Base-by-base conservation (phyloP, 768 basidiomycete genomes). In the Russula griseocarnosa region DNA sequence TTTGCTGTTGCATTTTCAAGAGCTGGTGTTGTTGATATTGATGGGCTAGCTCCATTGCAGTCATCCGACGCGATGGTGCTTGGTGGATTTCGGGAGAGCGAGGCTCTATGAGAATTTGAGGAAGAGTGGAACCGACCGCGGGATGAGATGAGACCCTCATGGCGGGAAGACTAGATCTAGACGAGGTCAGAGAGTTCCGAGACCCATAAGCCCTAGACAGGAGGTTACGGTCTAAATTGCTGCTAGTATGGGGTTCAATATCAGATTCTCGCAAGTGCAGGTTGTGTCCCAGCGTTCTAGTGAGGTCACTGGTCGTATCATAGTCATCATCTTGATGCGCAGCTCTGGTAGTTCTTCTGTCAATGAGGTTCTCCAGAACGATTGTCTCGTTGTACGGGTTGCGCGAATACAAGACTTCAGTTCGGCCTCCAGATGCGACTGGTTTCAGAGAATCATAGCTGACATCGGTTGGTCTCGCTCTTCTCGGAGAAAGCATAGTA, bases 11-110 rank as follows among this genome's bases (percentile, higher is more conserved):
- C 49, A 72, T 71, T 51, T 72, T 73, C 26, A 65, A 51, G 6
- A 75, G 24, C 24, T 78, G 77, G 53, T 77, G 76, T 50, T 79
- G 74, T 51, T 76, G 79, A 69, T 81, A 83, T 55, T 79, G 78
- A 38, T 79, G 80, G 55, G 78, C 77, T 22, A 82, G 75, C 51
- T 82, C 82, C 3, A 80, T 73, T 28, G 83, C 78, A 32, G 80
- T 76, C 62, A 78, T 69, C 44, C 75, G 75, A 58, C 73, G 77
- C 59, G 74, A 67, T 11, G 66, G 34, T 10, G 65, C 52, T 66
- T 69, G 61, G 69, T 49, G 47, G 67, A 67, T 40, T 55, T 68
- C 59, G 38, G 66, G 65, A 61, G 64, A 74, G 66, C 60, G 71
- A 66, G 56, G 64, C 44, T 66, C 64, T 4, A 64, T 69, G 16